Base-by-base conservation (phyloP, 192 early-diverging fungal species). In the Podila clonocystis region DNA sequence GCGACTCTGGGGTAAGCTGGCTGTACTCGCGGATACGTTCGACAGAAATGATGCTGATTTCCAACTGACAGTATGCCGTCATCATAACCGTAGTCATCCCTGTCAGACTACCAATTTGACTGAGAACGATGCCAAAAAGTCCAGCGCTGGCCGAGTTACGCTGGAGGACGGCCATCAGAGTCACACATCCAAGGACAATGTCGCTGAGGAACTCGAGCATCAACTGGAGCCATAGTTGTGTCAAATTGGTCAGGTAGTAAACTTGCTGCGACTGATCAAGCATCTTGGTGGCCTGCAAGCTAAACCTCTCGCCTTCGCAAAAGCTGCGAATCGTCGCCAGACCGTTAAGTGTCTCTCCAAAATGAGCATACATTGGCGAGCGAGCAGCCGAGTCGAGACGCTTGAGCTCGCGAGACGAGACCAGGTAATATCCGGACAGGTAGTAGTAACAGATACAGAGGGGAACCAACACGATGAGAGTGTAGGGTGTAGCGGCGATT, bases 21-120 rank as follows among this genome's bases (percentile, higher is more conserved):
- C 85, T 85, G 70, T 94, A 95, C 73, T 97, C 94, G 59, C 90
- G 88, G 64, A 93, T 86, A 24, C 93, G 89, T 82, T 94, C 92
- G 20, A 93, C 89, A n/a, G 92, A 89, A 11, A 88, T 86, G 75
- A 91, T 84, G 50, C 80, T 85, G 48, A 79, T 87, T 61, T 94
- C 94, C 49, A 95, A 88, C 67, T 94, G 90, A 62, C 92, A 93
- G 57, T 87, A 90, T 62, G 89, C 88, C 9, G 93, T 88, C 28
- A 96, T 89, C 75, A 92, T 85, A 93, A 90, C 92, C 66, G 91
- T 91, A 33, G 95, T 72, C 52, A 90, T 88, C 67, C 92, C 89
- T 9, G 94, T 94, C 61, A 93, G 84, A 11, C 77, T 78, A 6
- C 90, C 73, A 22, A 92, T 87, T 69, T 91, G 91, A 4, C 85